Evolutionary conservation across 768 basidiomycete genomes (phyloP).

Genomic region (Tulasnella sp.): DNA sequence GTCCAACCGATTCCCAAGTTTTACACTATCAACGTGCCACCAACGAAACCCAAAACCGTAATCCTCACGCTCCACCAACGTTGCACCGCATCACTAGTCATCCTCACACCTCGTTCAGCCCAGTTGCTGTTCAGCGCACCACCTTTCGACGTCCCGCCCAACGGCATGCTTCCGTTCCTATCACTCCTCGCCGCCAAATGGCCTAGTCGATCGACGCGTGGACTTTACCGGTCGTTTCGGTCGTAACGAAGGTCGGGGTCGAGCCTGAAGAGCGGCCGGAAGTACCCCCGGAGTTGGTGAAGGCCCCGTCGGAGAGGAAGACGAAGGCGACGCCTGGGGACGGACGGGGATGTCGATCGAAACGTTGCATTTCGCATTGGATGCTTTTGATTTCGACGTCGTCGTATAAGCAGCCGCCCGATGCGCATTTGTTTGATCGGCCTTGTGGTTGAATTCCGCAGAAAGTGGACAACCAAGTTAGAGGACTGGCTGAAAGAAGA

Average conservation of each 20-base stretch:
- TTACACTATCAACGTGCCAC: neutral
- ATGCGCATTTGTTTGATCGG: too few species aligned
- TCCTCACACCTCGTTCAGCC: neutral
- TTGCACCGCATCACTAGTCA: neutral
- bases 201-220: neutral
- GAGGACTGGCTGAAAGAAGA: too few species aligned
- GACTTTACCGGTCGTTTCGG: neutral
- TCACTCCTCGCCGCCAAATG: neutral
- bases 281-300: neutral
- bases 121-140: neutral
- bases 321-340: slow-evolving; percentile 23
- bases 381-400: too few species aligned
- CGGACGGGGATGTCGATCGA: neutral
- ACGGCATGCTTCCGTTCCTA: neutral
- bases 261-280: neutral
- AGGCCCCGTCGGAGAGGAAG: slow-evolving; percentile 16
- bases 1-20: too few species aligned
- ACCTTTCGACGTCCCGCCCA: neutral
- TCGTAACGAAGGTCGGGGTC: neutral
- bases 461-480: too few species aligned
- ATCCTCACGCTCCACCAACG: neutral
- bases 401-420: too few species aligned
- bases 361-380: too few species aligned
- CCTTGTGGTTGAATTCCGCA: too few species aligned
- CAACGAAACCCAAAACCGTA: neutral